Evolutionary conservation across 306 rosid species (phyloP), one percentile per base, ranked within the genome.

Genomic region (Rubus idaeus): DNA sequence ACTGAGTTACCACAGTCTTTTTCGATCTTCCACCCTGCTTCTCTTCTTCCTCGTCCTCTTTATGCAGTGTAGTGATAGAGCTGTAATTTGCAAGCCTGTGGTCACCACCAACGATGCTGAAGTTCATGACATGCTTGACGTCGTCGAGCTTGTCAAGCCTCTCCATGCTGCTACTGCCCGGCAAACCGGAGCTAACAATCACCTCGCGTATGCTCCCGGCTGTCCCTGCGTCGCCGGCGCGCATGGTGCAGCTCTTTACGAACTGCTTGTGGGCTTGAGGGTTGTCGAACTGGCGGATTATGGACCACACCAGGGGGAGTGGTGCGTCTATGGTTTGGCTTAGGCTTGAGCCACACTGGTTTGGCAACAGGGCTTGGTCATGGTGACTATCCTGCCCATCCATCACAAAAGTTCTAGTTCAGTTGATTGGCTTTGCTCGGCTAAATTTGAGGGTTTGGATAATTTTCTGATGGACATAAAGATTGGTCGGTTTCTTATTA

Each of bases 71-170:
- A 10, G 85, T 87, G 0, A 88, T 86, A 1, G 93, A 90, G 4
- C 88, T 77, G 45, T 88, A 92, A 41, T 92, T 92, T 10, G 63
- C 37, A 17, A 92, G 90, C 78, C 74, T 51, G 79, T 87, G 96
- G 44, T 92, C 96, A 8, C 97, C 94, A 0, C 92, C 97, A 4
- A 89, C 79, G 61, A 93, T 86, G 83, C 88, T 84, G 14, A 89
- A 93, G 41, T 82, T 79, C 55, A 90, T 80, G 16, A 92, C 80
- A 60, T 83, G 85, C 13, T 30, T 73, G 0, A 83, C 89, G 65
- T 90, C 91, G 71, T 92, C 96, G 0, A 90, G 80, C 52, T 18
- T 39, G 37, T 90, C 92, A 11, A 90, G 79, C 77, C 93, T 81
- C 86, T 92, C 96, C 7, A 81, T 55, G 52, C 92, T 87, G 5